Conservation (phyloP, 306 rosid genomes). For the Luffa aegyptiaca region DNA sequence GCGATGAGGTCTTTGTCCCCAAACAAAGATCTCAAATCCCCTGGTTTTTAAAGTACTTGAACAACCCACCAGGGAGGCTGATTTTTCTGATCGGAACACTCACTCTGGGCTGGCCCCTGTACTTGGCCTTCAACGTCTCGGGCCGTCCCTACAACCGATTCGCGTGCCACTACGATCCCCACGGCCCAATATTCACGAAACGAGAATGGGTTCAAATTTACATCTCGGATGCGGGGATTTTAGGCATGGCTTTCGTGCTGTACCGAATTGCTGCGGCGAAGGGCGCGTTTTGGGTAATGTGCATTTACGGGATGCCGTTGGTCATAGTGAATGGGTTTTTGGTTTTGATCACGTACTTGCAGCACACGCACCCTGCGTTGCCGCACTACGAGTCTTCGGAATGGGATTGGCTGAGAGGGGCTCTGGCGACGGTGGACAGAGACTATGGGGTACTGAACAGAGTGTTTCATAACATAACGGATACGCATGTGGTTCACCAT, state of each 20-base stretch:
- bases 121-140: slow-evolving; percentile 49
- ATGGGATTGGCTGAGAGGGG: slow-evolving; percentile 85
- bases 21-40: slow-evolving; percentile 31
- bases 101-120: slow-evolving; percentile 65
- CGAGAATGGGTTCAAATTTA: slow-evolving; percentile 36
- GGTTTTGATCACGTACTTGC: slow-evolving; percentile 60
- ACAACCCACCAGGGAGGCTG: slow-evolving; percentile 45
- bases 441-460: slow-evolving; percentile 53
- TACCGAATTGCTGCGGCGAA: slow-evolving; percentile 22
- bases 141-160: slow-evolving; percentile 44
- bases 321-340: slow-evolving; percentile 57
- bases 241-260: slow-evolving; percentile 19
- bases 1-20: slow-evolving; percentile 71
- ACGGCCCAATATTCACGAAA: slow-evolving; percentile 44
- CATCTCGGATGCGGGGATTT: slow-evolving; percentile 35
- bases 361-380: slow-evolving; percentile 59
- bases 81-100: slow-evolving; percentile 27
- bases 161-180: slow-evolving; percentile 54
- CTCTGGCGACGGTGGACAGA: slow-evolving; percentile 66
- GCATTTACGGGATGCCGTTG: slow-evolving; percentile 53
- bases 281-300: slow-evolving; percentile 39
- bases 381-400: slow-evolving; percentile 67
- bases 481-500: slow-evolving; percentile 66
- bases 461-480: slow-evolving; percentile 63
- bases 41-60: slow-evolving; percentile 40